These are phyloP conservation scores for Plasmodium ovale DNA, from an alignment of 169 alveolate species.

Conservation along the genomic window DNA sequence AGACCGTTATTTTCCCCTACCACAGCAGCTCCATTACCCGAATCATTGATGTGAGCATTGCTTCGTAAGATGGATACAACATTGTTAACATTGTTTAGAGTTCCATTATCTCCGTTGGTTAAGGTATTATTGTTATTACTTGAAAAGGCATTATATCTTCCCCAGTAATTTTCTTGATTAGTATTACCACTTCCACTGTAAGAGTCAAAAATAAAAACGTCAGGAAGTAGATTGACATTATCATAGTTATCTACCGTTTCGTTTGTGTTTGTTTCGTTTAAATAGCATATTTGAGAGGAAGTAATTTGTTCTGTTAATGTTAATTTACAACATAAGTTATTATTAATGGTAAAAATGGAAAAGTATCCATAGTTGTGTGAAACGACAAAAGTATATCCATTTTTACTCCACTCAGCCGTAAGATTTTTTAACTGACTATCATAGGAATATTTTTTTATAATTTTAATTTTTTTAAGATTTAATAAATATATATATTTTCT, in stretches of 20 bases:
- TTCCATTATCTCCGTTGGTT: background rate
- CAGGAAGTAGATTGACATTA: constrained; percentile 14
- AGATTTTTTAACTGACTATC: constrained; percentile 68
- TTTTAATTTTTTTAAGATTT: constrained; percentile 53
- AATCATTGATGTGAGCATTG: background rate
- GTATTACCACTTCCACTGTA: background rate
- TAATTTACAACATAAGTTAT: constrained; percentile 32
- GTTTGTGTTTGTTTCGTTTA: constrained; percentile 13
- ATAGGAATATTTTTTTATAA: constrained; percentile 68
- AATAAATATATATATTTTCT: constrained; percentile 59
- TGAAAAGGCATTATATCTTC: background rate
- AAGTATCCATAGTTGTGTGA: constrained; percentile 74
- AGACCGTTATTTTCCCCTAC: background rate
- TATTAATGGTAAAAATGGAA: constrained; percentile 57
- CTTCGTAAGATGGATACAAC: background rate
- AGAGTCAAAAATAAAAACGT: constrained; percentile 31
- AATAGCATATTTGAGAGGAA: constrained; percentile 22
- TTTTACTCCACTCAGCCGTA: constrained; percentile 58
- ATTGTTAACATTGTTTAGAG: background rate
- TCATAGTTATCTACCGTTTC: constrained; percentile 34
- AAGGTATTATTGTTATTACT: background rate
- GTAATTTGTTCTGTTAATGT: constrained; percentile 67
- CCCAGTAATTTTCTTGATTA: background rate
- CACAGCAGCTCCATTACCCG: background rate
- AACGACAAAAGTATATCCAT: constrained; percentile 48